A percentile compares a stretch with the other conserved stretches of the same genome.
These are phyloP conservation scores for Lindgomyces ingoldianus DNA, from an alignment of 495 filamentous ascomycete genomes.

Conservation along the genomic window DNA sequence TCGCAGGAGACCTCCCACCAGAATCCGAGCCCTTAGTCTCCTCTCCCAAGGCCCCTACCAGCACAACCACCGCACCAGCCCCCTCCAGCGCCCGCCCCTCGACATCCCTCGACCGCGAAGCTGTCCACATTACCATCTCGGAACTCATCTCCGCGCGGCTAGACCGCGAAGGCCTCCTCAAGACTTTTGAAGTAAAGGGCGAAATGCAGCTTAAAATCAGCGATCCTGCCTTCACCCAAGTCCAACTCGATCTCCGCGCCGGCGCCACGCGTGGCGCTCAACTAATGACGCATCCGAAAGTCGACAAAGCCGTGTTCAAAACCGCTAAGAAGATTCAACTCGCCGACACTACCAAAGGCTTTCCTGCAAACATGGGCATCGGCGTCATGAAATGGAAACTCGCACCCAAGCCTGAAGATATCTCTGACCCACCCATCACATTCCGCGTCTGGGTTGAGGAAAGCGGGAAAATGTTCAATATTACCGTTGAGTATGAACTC, in stretches of 20 bases:
- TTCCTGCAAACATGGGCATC: slow-evolving; percentile 87
- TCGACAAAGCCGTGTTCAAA: slow-evolving; percentile 82
- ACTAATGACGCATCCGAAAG: slow-evolving; percentile 92
- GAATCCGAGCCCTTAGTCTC: slow-evolving; percentile 77
- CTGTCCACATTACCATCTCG: slow-evolving; percentile 80
- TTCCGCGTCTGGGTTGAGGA: slow-evolving; percentile 95
- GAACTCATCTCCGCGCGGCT: slow-evolving; percentile 87
- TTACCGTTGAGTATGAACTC: slow-evolving; percentile 94
- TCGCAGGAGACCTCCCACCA: slow-evolving; percentile 82
- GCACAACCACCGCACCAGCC: slow-evolving; percentile 49
- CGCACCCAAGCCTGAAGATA: slow-evolving; percentile 69
- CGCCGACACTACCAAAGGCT: slow-evolving; percentile 77
- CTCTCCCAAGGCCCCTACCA: slow-evolving; percentile 56
- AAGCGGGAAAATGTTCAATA: slow-evolving; percentile 70
- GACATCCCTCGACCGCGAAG: slow-evolving; percentile 67
- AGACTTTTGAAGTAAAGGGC: slow-evolving; percentile 82
- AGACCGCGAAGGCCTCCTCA: slow-evolving; percentile 79
- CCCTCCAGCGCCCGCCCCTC: slow-evolving; percentile 45
- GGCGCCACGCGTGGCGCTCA: slow-evolving; percentile 76
- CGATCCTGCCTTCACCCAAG: slow-evolving; percentile 80
- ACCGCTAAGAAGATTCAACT: slow-evolving; percentile 78
- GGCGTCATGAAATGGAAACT: slow-evolving; percentile 87
- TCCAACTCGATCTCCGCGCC: slow-evolving; percentile 77
- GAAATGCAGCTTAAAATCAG: slow-evolving; percentile 86
- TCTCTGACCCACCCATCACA: slow-evolving; percentile 75